Evolutionary conservation across 805 yeast species (phyloP), one percentile per base, ranked within the genome.

Genomic region (Cyberlindnera nakhonratchasimensis): DNA sequence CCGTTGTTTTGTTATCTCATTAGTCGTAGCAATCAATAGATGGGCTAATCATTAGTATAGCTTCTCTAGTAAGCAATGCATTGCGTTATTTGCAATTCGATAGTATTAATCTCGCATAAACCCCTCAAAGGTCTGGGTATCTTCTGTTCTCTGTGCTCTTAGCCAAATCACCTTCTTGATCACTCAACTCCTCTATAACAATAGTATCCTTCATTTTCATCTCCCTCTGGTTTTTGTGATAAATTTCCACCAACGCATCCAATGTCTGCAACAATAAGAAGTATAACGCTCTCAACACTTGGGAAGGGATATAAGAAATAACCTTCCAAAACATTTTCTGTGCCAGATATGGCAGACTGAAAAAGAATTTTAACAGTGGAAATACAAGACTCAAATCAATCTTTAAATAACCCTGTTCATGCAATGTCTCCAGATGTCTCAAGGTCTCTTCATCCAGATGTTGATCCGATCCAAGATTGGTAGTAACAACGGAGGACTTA

Each of bases 241-340:
- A 39, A n/a, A 39, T 14, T 21, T 44, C 45, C 14, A 46, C 39
- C 26, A 50, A 25, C 1, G 44, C 14, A 34, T 50, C 56, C 18
- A 50, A 32, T 3, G 38, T 29, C 13, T 40, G 29, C 6, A 50
- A n/a, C 12, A 46, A 21, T 9, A 52, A 14, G 19, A 26, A 30
- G 31, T 50, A 43, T 4, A 38, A 14, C 3, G 31, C 34, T 14
- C 33, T 43, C 25, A 47, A 18, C 7, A 45, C 29, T 23, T 46
- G 51, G 2, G 44, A 37, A 13, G 55, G 55, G 8, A 51, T 38
- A 23, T 36, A 51, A 1, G 45, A 37, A 1, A 49, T 17, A 12
- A 47, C 23, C 21, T 24, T 40, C 55, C 55, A 51, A 14, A 52
- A 30, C 7, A 33, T 17, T 9, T 30, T 40, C 9, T 43, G 46